Evolutionary conservation across 2,329 filamentous ascomycete genomes (phyloP).

Genomic region (Uncinocarpus reesii): DNA sequence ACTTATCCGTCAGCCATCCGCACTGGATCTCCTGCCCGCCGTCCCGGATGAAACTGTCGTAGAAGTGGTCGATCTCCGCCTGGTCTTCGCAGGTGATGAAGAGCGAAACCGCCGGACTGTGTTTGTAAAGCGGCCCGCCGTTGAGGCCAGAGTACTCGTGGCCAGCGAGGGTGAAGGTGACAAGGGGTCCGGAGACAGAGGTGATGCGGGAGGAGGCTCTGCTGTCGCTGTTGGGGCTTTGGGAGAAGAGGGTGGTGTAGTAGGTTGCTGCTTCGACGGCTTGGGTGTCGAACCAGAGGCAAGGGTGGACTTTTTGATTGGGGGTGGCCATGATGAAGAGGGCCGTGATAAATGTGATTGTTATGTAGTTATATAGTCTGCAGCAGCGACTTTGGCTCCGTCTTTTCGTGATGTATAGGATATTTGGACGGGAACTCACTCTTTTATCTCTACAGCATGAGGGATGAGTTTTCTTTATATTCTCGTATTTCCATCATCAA

Average conservation of each 20-base stretch:
- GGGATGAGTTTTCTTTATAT: no score
- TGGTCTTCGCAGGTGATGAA: conserved; percentile 39
- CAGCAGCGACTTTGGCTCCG: no score
- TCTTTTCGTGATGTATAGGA: no score
- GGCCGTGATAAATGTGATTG: no score
- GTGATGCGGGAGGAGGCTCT: conserved; percentile 20
- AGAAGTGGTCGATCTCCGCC: conserved; percentile 41
- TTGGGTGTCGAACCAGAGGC: conserved; percentile 21
- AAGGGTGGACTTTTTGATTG: conserved; percentile 18
- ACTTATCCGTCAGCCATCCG: conserved; percentile 41
- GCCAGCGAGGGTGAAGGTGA: conserved; percentile 35
- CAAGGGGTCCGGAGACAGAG: conserved; percentile 25
- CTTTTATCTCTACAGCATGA: no score
- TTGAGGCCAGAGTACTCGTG: conserved; percentile 37
- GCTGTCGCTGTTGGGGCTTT: not conserved
- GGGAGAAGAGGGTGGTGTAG: conserved; percentile 20
- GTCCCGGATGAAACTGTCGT: conserved; percentile 36
- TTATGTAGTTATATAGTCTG: no score
- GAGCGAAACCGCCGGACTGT: conserved; percentile 37
- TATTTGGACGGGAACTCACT: no score
- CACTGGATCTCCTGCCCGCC: conserved; percentile 34
- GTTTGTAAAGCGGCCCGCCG: conserved; percentile 35
- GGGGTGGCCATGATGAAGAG: no score
- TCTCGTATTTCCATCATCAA: no score
- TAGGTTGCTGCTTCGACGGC: conserved; percentile 21